Evolutionary conservation across 495 filamentous ascomycete species (phyloP), one percentile per base, ranked within the genome.

Genomic region (Cairneyella variabilis): DNA sequence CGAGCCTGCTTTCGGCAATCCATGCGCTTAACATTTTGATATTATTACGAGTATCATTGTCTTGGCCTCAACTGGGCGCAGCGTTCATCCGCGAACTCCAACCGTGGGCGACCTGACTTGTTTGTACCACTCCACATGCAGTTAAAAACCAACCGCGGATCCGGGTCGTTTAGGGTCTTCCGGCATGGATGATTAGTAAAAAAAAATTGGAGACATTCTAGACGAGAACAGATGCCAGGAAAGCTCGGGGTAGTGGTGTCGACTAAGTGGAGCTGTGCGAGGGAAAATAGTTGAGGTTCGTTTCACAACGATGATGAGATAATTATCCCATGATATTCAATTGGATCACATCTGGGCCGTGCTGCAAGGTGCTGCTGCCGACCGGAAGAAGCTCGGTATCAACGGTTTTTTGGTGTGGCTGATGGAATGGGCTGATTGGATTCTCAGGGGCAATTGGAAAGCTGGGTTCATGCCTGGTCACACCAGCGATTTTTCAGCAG

Each of bases 131-230:
- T n/a, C n/a, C n/a, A n/a, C n/a, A n/a, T n/a, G n/a, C n/a, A n/a
- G n/a, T n/a, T n/a, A n/a, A n/a, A n/a, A n/a, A n/a, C 28, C 28
- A 32, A 32, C 51, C 51, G 51, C 51, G 51, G 51, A 36, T 42
- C 32, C 40, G 51, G 51, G 40, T 2, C 22, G 18, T 4, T 17
- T 16, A 28, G 51, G 51, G 40, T 2, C 22, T 4, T 4, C 23
- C 16, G 18, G 26, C 34, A 51, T 12, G 48, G 48, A 28, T 39
- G 5, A 26, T n/a, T n/a, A n/a, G n/a, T n/a, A 14, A 42, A 25
- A 51, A 42, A 20, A 27, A 27, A 4, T 7, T 12, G 11, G 18
- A 53, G 41, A 46, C 40, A 27, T 53, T 46, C 51, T 26, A 53
- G 39, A 46, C 20, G 51, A 37, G 4, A 25, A 26, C 21, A n/a